Base-by-base conservation (phyloP, 192 early-diverging fungal species). In the Coemansia sp. region DNA sequence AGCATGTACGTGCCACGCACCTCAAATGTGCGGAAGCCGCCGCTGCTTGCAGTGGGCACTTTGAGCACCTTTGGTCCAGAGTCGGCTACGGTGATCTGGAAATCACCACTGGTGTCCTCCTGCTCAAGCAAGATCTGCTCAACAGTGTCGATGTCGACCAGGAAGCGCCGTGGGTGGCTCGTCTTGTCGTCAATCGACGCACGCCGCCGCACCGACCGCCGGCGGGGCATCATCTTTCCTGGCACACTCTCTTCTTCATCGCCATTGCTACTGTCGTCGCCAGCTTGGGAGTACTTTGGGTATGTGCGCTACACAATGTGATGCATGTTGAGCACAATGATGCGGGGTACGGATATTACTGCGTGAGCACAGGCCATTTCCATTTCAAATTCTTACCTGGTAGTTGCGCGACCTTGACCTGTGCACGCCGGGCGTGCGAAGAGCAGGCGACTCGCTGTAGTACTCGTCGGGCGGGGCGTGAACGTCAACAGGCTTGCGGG, bases 71-170 rank as follows among this genome's bases (percentile, higher is more conserved):
- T 98, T 29, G 96, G 96, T 0, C 96, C 96, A 12, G 76, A 61
- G 76, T 98, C 96, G 58, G 91, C 86, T 27, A 98, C 82, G 2
- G 96, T 98, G 56, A 98, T 97, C 69, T 97, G 96, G 68, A 85
- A 90, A 64, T 98, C 93, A 24, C 91, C 91, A 77, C 97, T 90
- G 0, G 95, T 95, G 70, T 98, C 96, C 72, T 98, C 96, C 64
- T 98, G 96, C 58, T 83, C 88, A 29, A 98, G 78, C 6, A 98
- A 84, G 29, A 74, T 63, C 55, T 88, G 84, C 45, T 92, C 87
- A 2, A 93, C 93, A 56, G 86, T 87, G 45, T 87, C 87, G 1
- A 98, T 94, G 56, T 98, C 90, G 49, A 98, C 87, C 11, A 95
- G 70, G 70, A 96, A 94, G 37, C 85, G 80, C 23, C 93, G 81